Percentiles rank a stretch among this genome's conserved stretches.
These are phyloP conservation scores for Colletotrichum sidae DNA, from an alignment of 2,329 filamentous ascomycete genomes.

Conservation along the genomic window DNA sequence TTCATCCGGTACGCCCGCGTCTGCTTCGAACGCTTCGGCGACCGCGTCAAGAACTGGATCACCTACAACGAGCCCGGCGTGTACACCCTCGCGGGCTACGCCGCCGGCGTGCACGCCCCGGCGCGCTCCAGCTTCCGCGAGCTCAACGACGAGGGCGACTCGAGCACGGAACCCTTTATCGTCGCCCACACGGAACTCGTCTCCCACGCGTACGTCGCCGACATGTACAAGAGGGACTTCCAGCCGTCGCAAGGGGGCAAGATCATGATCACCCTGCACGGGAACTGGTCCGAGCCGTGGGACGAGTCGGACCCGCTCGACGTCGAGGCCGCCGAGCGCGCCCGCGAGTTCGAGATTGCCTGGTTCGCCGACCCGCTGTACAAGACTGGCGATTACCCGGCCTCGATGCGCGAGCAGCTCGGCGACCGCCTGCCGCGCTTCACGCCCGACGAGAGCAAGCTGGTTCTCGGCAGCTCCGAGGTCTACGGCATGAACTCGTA, in stretches of 20 bases:
- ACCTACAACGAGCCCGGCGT: constrained; percentile 50
- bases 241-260: constrained; percentile 49
- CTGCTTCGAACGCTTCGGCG: constrained; percentile 67
- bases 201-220: constrained; percentile 50
- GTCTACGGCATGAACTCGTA: constrained; percentile 58
- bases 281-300: constrained; percentile 56
- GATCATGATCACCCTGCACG: constrained; percentile 55
- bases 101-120: constrained; percentile 48
- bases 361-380: constrained; percentile 56
- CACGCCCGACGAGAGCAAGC: constrained; percentile 51
- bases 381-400: constrained; percentile 52
- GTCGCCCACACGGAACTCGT: constrained; percentile 54
- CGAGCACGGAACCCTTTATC: constrained; percentile 50
- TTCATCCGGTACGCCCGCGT: constrained; percentile 68
- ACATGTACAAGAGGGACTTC: constrained; percentile 54
- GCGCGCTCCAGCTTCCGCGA: constrained; percentile 46
- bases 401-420: constrained; percentile 52
- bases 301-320: constrained; percentile 49
- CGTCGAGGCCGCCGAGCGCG: constrained; percentile 51
- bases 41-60: constrained; percentile 71
- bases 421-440: constrained; percentile 51
- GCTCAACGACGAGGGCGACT: constrained; percentile 47
- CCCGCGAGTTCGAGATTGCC: constrained; percentile 54
- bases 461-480: constrained; percentile 52
- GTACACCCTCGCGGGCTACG: constrained; percentile 49